Evolutionary conservation across 2,329 filamentous ascomycete species (phyloP), one percentile per base, ranked within the genome.

Genomic region (Chaetomiaceae sp.): DNA sequence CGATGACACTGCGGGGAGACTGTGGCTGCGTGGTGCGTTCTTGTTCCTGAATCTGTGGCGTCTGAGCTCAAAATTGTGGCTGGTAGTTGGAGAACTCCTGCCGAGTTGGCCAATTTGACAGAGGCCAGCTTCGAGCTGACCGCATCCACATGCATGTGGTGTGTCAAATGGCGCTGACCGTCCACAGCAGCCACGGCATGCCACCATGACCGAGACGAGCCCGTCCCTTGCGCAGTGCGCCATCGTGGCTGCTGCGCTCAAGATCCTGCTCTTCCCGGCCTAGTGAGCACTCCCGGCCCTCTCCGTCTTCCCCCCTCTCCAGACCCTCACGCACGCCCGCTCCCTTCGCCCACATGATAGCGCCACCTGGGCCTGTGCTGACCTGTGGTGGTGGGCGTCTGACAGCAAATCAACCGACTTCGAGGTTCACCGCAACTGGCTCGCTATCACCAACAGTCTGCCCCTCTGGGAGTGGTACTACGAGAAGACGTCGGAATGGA

Each of bases 401-500:
- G 32, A 8, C 67, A 96, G 90, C 74, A 96, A 95, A 75, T 98
- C 93, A 6, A 98, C 93, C 58, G 93, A 98, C 67, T 98, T 98
- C 61, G 93, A 98, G 68, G 93, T 98, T 45, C 93, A 98, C 69
- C 84, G 93, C 56, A 98, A 98, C 72, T 98, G 93, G 93, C 81
- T 98, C 33, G 93, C 93, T 53, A 88, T 97, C 58, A 97, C 93
- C 4, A 76, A 95, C 68, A 95, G 86, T 51, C 76, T 97, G 17
- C 87, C 91, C 3, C 69, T 90, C 41, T 81, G 86, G 65, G 75
- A 94, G 57, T 98, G 93, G 93, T 98, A 98, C 69, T 90, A 84
- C 63, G 93, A 98, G 74, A 85, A 90, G 70, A 95, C 90, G 2
- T 98, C 93, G 49, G 88, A 97, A 88, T 98, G 93, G 93, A 98